Percentiles rank a stretch among this genome's conserved stretches.
phyloP scores from a whole-genome alignment of 106 monocot genomes.

The Alisma plantagoaquatica region DNA sequence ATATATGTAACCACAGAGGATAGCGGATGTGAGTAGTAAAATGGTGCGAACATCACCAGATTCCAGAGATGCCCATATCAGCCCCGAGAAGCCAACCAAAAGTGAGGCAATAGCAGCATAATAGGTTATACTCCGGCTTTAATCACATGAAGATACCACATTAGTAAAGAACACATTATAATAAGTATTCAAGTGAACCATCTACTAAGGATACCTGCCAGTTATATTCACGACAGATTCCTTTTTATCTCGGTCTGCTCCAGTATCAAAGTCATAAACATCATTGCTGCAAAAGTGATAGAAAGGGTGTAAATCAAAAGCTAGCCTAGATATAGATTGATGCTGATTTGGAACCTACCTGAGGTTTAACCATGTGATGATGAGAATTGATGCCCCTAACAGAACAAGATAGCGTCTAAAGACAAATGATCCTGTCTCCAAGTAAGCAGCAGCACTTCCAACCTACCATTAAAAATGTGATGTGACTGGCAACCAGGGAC shows the following conservation, averaged over 20 bases:
- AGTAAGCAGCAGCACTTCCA: conserved; percentile 65
- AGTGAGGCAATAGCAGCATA: conserved; percentile 51
- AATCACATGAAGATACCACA: not conserved
- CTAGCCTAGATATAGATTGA: not conserved
- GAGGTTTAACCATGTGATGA: conserved; percentile 94
- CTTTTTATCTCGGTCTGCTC: conserved; percentile 75
- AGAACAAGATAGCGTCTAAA: conserved; percentile 42
- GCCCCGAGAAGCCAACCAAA: conserved; percentile 53
- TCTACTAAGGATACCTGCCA: conserved; percentile 51
- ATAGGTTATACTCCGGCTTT: conserved; percentile 43
- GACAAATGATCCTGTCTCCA: conserved; percentile 59
- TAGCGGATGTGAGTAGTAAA: conserved; percentile 56
- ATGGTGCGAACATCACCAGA: conserved; percentile 72
- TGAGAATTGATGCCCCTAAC: conserved; percentile 55
- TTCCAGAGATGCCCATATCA: conserved; percentile 53
- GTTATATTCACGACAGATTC: conserved; percentile 94
- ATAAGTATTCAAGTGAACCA: not conserved
- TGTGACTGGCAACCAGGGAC: too few species aligned
- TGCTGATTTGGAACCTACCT: conserved; percentile 30
- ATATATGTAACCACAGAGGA: conserved; percentile 90
- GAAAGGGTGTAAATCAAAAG: not conserved
- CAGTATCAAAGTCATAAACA: conserved; percentile 86
- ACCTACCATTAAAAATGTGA: conserved; percentile 44
- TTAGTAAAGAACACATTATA: not conserved
- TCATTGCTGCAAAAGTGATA: conserved; percentile 60